Conservation (phyloP, 345 rosid genomes). For the Camelina hispida region DNA sequence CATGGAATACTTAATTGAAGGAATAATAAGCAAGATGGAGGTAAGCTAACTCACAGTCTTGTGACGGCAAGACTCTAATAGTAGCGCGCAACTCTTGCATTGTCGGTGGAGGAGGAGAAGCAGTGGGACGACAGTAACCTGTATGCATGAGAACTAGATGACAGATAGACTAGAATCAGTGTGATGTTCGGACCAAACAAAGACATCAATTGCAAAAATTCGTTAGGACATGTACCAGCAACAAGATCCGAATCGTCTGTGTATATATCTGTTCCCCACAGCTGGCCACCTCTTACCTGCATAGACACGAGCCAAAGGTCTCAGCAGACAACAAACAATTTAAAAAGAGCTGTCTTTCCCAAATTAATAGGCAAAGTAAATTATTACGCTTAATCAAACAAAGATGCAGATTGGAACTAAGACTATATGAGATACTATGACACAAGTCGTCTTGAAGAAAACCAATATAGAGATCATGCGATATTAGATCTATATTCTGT, state of each 20-base stretch:
- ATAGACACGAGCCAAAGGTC: conserved; percentile 29
- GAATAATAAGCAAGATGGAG: not conserved
- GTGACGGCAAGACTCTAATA: conserved; percentile 82
- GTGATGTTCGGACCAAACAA: conserved; percentile 26
- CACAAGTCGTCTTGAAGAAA: conserved; percentile 20
- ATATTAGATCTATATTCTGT: conserved; percentile 18
- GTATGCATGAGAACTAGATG: conserved; percentile 97
- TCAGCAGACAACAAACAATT: conserved; percentile 10
- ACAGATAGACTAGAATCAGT: conserved; percentile 42
- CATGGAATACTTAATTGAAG: conserved; percentile 10
- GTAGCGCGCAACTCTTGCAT: conserved; percentile 93
- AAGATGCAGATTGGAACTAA: conserved; percentile 1
- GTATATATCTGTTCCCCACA: conserved; percentile 98
- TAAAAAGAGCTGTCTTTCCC: conserved; percentile 3
- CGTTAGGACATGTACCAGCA: conserved; percentile 65
- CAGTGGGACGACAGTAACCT: conserved; percentile 97
- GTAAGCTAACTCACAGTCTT: conserved; percentile 72
- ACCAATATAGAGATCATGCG: conserved; percentile 1
- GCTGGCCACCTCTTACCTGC: conserved; percentile 98
- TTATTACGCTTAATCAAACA: conserved; percentile 7
- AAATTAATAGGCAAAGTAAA: not conserved
- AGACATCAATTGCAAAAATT: conserved; percentile 25
- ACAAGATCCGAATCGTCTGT: conserved; percentile 99
- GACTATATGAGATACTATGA: conserved; percentile 8
- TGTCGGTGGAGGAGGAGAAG: conserved; percentile 94